These are phyloP conservation scores for Boletus subparvulus DNA, from an alignment of 768 basidiomycete species.

Conservation along the genomic window DNA sequence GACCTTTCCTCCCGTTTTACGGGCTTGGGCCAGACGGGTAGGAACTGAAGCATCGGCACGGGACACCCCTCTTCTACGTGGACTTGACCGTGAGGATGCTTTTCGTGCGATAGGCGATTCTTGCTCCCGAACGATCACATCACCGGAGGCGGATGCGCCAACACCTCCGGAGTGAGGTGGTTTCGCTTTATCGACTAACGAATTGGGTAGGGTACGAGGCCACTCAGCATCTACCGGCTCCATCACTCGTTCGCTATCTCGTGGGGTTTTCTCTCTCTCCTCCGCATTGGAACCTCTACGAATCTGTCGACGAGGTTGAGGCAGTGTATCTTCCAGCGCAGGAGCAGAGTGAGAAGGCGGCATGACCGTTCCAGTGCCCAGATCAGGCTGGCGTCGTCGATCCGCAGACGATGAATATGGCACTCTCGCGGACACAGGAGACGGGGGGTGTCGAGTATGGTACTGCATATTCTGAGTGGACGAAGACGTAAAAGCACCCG, in stretches of 20 bases:
- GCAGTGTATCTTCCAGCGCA: conserved; percentile 32
- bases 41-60: conserved; percentile 22
- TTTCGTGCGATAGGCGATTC: conserved; percentile 15
- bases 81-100: conserved; percentile 16
- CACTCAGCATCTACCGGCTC: conserved; percentile 22
- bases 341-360: conserved; percentile 30
- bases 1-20: conserved; percentile 24
- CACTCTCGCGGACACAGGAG: conserved; percentile 32
- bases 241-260: conserved; percentile 25
- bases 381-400: conserved; percentile 29
- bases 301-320: conserved; percentile 23
- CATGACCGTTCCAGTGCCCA: conserved; percentile 17
- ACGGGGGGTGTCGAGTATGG: conserved; percentile 39
- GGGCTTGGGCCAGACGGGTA: conserved; percentile 20
- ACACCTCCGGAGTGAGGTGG: conserved; percentile 14
- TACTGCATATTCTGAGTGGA: conserved; percentile 43
- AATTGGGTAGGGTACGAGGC: conserved; percentile 14
- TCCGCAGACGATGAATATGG: conserved; percentile 24
- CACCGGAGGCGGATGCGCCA: conserved; percentile 23
- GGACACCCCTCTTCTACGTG: conserved; percentile 19
- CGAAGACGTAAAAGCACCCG: conserved; percentile 28
- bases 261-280: conserved; percentile 22
- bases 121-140: conserved; percentile 17
- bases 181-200: conserved; percentile 19
- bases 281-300: conserved; percentile 31